Percentiles rank a stretch among this genome's conserved stretches.
Evolutionary conservation across 805 yeast genomes (phyloP).

Genomic region (Metschnikowia cubensis): DNA sequence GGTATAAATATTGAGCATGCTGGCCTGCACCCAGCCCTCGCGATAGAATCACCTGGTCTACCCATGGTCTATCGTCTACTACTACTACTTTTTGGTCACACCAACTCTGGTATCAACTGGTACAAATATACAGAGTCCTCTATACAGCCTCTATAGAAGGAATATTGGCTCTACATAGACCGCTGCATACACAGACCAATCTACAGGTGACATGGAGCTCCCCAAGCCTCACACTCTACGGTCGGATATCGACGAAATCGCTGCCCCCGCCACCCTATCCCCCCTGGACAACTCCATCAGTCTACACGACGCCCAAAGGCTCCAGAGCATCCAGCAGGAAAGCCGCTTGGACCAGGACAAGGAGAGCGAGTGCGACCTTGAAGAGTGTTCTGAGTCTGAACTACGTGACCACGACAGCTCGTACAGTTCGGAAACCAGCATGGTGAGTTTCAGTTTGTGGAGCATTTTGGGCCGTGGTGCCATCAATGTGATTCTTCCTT

Average conservation of each 20-base stretch:
- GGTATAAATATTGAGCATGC: no score
- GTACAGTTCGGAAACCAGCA: neutral
- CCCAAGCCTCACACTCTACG: neutral
- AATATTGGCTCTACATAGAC: neutral
- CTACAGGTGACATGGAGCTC: neutral
- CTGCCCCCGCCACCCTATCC: neutral
- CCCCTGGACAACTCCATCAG: conserved; percentile 25
- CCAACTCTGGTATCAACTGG: no score
- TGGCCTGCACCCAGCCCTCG: neutral
- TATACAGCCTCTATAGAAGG: no score
- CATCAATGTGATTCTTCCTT: conserved; percentile 78
- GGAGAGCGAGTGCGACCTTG: conserved; percentile 3
- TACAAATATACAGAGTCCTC: no score
- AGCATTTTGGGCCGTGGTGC: conserved; percentile 48
- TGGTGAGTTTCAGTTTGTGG: conserved; percentile 28
- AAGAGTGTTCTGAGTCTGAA: conserved; percentile 4
- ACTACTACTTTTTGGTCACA: no score
- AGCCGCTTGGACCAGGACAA: conserved; percentile 20
- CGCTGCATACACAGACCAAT: neutral
- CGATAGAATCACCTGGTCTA: no score
- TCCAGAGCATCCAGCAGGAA: conserved; percentile 23
- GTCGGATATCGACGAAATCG: neutral
- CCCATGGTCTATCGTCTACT: no score
- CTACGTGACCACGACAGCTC: neutral
- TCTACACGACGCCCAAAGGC: conserved; percentile 25